phyloP scores from a whole-genome alignment of 768 basidiomycete species.

The Leucosporidium yakuticum region DNA sequence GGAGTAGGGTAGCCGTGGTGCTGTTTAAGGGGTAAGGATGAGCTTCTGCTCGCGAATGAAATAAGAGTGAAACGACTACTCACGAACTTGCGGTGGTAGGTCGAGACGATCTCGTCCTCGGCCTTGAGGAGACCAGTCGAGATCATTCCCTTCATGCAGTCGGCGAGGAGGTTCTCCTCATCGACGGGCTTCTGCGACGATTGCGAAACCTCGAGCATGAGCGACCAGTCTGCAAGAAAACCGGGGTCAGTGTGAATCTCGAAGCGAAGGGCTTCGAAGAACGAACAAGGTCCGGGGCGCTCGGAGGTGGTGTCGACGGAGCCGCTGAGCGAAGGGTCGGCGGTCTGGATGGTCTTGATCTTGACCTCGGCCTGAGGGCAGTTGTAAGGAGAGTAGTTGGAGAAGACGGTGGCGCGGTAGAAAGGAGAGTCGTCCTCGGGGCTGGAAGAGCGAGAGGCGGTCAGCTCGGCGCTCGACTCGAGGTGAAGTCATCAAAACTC shows the following conservation, averaged over 20 bases:
- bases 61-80: background rate
- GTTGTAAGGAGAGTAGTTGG: constrained; percentile 47
- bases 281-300: constrained; percentile 39
- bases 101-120: constrained; percentile 45
- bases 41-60: background rate
- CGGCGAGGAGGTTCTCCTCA: constrained; percentile 41
- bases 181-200: constrained; percentile 44
- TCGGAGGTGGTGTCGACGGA: constrained; percentile 36
- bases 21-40: constrained; percentile 7
- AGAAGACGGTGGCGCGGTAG: constrained; percentile 47
- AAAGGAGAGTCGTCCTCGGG: constrained; percentile 46
- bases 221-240: constrained; percentile 42
- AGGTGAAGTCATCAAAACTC: background rate
- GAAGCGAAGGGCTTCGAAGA: background rate
- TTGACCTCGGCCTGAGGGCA: constrained; percentile 36
- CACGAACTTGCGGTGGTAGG: constrained; percentile 44
- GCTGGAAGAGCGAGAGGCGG: constrained; percentile 2
- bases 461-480: background rate
- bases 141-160: constrained; percentile 45
- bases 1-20: constrained; percentile 45
- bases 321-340: constrained; percentile 39
- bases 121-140: constrained; percentile 40
- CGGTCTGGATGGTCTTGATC: constrained; percentile 43
- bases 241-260: too few relatives aligned
- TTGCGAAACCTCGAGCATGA: constrained; percentile 47